phyloP scores from a whole-genome alignment of 176 grass and related monocot genomes.

The Carex scoparia region DNA sequence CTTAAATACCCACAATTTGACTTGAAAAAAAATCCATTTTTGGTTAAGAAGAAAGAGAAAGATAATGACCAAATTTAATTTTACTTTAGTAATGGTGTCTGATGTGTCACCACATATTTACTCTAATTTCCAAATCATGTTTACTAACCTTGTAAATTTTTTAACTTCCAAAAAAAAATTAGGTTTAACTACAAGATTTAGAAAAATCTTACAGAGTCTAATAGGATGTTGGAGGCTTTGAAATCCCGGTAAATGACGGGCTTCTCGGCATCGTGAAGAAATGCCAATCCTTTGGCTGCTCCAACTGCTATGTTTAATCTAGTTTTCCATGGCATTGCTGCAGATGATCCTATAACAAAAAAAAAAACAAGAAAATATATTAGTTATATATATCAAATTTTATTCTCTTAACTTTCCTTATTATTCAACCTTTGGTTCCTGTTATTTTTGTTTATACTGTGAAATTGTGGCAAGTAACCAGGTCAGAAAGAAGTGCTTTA shows the following conservation, averaged over 20 bases:
- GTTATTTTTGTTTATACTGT: background rate
- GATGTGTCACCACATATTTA: background rate
- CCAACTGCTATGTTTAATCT: slow-evolving; percentile 67
- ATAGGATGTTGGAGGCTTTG: slow-evolving; percentile 72
- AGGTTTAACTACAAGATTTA: background rate
- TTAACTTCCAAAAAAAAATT: background rate
- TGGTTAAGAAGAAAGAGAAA: background rate
- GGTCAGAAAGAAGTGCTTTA: background rate
- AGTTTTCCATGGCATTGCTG: slow-evolving; percentile 49
- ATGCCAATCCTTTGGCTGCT: slow-evolving; percentile 70
- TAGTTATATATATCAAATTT: background rate
- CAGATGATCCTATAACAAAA: slow-evolving; percentile 40
- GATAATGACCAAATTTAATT: background rate
- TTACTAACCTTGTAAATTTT: too few species aligned
- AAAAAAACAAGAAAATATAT: background rate
- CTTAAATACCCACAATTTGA: background rate
- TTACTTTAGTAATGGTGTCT: background rate
- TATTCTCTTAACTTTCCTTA: background rate
- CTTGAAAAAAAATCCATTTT: background rate
- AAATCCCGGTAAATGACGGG: slow-evolving; percentile 90
- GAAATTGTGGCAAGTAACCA: background rate
- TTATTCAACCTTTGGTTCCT: background rate
- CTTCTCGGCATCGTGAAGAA: slow-evolving; percentile 67
- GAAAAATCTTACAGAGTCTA: slow-evolving; percentile 47
- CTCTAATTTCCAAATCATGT: background rate